Evolutionary conservation across 768 basidiomycete genomes (phyloP).

Genomic region (Hericium erinaceus): DNA sequence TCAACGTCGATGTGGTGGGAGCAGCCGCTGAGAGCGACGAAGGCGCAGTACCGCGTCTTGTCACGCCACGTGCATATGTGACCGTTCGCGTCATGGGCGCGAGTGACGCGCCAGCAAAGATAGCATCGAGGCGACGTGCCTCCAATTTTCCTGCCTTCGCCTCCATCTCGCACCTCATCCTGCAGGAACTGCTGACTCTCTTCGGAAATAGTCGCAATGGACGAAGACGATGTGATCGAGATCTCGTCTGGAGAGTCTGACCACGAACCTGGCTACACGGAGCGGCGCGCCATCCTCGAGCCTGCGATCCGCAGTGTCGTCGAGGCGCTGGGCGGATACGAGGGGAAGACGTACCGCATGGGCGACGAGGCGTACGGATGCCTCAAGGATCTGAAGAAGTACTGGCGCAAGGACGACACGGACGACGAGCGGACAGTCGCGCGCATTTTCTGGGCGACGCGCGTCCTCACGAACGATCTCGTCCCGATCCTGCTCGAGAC

Average conservation of each 20-base stretch:
- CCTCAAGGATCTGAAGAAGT: slow-evolving; percentile 87
- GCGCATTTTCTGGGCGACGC: slow-evolving; percentile 84
- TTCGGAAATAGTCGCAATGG: slow-evolving; percentile 8
- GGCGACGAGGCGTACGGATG: slow-evolving; percentile 80
- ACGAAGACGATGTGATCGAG: slow-evolving; percentile 19
- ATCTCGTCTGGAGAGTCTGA: slow-evolving; percentile 21
- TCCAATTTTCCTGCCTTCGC: background rate
- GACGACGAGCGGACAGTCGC: slow-evolving; percentile 96
- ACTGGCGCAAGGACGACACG: slow-evolving; percentile 94
- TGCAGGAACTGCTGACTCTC: no score
- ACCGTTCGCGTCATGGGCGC: background rate
- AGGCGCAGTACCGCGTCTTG: background rate
- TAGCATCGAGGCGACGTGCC: no score
- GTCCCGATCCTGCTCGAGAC: slow-evolving; percentile 78
- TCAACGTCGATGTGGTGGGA: no score
- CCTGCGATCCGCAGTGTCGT: slow-evolving; percentile 69
- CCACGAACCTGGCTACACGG: slow-evolving; percentile 19
- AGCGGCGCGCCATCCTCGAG: slow-evolving; percentile 48
- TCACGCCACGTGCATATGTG: background rate
- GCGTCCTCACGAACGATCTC: slow-evolving; percentile 79
- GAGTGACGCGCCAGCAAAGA: no score
- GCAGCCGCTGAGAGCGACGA: background rate
- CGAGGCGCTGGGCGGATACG: slow-evolving; percentile 71
- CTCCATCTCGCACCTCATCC: background rate
- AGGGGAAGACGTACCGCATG: slow-evolving; percentile 57